Base-by-base conservation (phyloP, 2,329 filamentous ascomycete genomes). In the Colletotrichum truncatum region DNA sequence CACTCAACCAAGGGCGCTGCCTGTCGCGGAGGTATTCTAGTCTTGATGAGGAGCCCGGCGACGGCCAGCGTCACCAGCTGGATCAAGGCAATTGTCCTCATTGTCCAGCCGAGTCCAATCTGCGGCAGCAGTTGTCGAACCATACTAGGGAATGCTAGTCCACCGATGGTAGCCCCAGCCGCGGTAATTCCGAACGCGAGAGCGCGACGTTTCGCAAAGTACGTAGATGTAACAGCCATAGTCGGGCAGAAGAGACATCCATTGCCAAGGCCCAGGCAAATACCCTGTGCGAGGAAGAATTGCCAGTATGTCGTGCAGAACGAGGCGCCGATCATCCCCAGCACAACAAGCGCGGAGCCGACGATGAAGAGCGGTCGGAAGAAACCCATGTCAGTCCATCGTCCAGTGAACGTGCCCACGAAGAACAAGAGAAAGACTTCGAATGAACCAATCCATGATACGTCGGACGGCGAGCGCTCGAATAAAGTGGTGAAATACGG, bases 181-280 rank as follows among this genome's bases (percentile, higher is more conserved):
- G 89, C 87, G 1, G 85, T 82, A 21, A 91, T 74, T 7, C 89
- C 90, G 53, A 91, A 84, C 12, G 86, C 89, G 4, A 92, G 75
- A 0, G 85, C 83, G 45, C 87, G 81, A 65, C 81, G 84, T 36
- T 77, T 81, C 53, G 77, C 78, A 72, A 91, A 92, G 70, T 92
- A 93, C 6, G 90, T 89, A 2, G 89, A 86, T 2, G 92, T 78
- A 4, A 91, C 84, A 1, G 90, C 86, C 41, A 93, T 82, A 41
- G 84, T 81, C 0, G 91, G 87, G 51, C 89, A 85, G 75, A 91
- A 92, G 6, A 92, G 76, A 66, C 82, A 87, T 3, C 89, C 89
- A 60, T 85, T 85, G 2, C 87, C 89, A 0, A 89, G 58, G 0
- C 87, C 87, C 61, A 84, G 76, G 55, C 82, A 82, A 6, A 87